These are phyloP conservation scores for Fusarium protoensiforme DNA, from an alignment of 2,329 filamentous ascomycete genomes.

Conservation along the genomic window DNA sequence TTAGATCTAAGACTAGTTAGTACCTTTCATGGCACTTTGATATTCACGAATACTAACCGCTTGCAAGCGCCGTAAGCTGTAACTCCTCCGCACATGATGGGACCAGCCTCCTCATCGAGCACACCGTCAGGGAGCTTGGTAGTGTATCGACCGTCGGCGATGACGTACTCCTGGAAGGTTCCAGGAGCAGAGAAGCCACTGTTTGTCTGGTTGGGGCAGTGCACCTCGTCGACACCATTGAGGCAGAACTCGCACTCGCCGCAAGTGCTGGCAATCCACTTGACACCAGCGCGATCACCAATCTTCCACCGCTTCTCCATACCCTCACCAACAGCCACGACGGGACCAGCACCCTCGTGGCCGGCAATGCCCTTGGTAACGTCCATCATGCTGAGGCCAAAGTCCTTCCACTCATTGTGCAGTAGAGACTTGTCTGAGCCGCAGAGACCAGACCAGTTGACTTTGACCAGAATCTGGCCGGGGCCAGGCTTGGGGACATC, in stretches of 20 bases:
- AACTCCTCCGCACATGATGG: constrained; percentile 82
- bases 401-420: constrained; percentile 38
- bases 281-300: constrained; percentile 86
- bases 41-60: constrained; percentile 54
- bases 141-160: constrained; percentile 84
- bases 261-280: constrained; percentile 90
- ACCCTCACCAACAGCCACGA: constrained; percentile 81
- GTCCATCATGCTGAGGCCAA: constrained; percentile 36
- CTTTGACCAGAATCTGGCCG: constrained; percentile 38
- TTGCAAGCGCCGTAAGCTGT: constrained; percentile 88
- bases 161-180: constrained; percentile 87
- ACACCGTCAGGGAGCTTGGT: constrained; percentile 80
- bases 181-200: constrained; percentile 92
- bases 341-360: constrained; percentile 78
- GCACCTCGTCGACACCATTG: constrained; percentile 76
- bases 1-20: constrained; percentile 57
- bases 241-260: constrained; percentile 84
- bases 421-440: constrained; percentile 42
- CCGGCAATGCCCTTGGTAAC: constrained; percentile 67
- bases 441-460: constrained; percentile 40
- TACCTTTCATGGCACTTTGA: fast-evolving
- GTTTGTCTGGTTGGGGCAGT: constrained; percentile 77
- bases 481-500: constrained; percentile 33
- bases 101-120: constrained; percentile 78
- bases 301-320: constrained; percentile 76